Base-by-base conservation (phyloP, 2,329 filamentous ascomycete genomes). In the Clarireedia hainanense region DNA sequence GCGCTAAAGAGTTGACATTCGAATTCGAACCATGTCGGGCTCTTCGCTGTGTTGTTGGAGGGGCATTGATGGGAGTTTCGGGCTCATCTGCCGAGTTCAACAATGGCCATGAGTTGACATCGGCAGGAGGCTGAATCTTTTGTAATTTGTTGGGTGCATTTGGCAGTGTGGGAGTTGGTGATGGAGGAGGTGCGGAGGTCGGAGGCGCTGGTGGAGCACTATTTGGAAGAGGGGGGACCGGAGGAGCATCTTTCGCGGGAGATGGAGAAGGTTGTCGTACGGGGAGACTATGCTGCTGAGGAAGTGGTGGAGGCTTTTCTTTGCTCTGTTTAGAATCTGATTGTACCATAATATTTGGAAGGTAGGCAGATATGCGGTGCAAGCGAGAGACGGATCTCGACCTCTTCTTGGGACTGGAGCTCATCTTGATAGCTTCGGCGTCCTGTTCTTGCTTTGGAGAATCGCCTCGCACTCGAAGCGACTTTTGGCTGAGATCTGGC, bases 371-470 rank as follows among this genome's bases (percentile, higher is more conserved):
- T 23, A 54, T 49, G 15, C 52, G 52, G 6, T 48, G 52, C 51
- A 53, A 53, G 51, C 51, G 52, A 17, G 52, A 49, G 52, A 54
- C 34, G 24, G 52, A 54, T 49, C 17, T 54, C 45, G 52, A 30
- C 42, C 52, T 54, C n/a, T 30, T 24, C 24, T 54, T 49, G 10
- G 51, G 20, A 54, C 51, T 49, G n/a, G 52, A 49, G 45, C 52
- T 54, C 52, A 54, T 54, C 52, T 54, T 54, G 52, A 54, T n/a
- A 23, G 37, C 43, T 54, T 34, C 43, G 27, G 26, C 34, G 27
- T 24, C 43, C 15, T 24, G 24, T 27, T 47, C 42, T 53, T 40
- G 30, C 30, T 34, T 34, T 9, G 30, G 12, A 34, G 12, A 12
- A 34, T 34, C 30, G 10, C 10, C 30, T 2, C 20, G 40, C 30